Conservation (phyloP, 345 rosid species). For the Brassica napus region DNA sequence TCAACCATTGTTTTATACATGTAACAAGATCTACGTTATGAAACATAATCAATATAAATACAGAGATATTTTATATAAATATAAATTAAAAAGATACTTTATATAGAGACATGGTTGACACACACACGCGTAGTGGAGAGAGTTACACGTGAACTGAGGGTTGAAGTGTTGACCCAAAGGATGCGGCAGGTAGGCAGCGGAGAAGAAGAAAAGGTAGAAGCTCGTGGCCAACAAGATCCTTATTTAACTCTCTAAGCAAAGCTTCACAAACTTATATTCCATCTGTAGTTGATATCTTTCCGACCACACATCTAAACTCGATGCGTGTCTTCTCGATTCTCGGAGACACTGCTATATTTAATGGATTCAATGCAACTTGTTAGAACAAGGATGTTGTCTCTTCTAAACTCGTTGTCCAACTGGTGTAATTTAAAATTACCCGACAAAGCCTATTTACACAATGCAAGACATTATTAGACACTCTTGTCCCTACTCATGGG, state of each 20-base stretch:
- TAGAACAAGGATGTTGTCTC: not conserved
- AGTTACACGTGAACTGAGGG: conserved; percentile 28
- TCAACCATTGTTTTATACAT: not conserved
- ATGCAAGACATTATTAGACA: not conserved
- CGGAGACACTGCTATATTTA: conserved; percentile 1
- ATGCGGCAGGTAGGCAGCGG: conserved; percentile 34
- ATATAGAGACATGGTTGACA: not conserved
- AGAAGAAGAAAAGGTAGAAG: conserved; percentile 12
- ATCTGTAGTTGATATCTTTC: conserved; percentile 3
- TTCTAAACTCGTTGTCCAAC: not conserved
- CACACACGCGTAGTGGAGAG: conserved; percentile 14
- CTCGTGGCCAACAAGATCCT: conserved; percentile 43
- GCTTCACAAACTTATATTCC: conserved; percentile 23
- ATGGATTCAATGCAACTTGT: not conserved
- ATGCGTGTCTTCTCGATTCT: conserved; percentile 30
- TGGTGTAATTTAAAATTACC: not conserved
- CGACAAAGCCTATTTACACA: not conserved
- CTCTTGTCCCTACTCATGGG: not conserved
- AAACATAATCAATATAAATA: conserved; percentile 9
- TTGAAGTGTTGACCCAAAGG: conserved; percentile 39
- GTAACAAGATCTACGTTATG: conserved; percentile 14
- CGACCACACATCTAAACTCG: conserved; percentile 35
- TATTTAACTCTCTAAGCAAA: conserved; percentile 23
- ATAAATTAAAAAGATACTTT: no score
- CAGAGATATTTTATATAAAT: no score